These are phyloP conservation scores for Populus hybrid DNA, from an alignment of 441 rosid genomes.

Conservation along the genomic window DNA sequence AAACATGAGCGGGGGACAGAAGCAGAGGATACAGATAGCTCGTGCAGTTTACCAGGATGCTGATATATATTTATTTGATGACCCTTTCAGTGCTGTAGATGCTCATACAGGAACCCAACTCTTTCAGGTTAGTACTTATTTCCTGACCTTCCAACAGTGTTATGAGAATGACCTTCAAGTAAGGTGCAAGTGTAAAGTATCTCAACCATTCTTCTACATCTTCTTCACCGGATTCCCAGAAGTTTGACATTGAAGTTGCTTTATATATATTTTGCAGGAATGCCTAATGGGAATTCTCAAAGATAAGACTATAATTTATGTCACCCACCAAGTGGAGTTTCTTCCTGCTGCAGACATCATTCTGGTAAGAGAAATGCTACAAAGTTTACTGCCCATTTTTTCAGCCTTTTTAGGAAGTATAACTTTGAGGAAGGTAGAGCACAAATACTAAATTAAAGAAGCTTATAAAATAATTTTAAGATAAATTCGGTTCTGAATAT, in stretches of 20 bases:
- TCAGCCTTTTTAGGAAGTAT: not conserved
- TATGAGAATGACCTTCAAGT: not conserved
- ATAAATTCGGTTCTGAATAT: not conserved
- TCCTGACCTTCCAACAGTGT: not conserved
- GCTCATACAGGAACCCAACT: constrained; percentile 97
- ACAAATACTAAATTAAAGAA: not conserved
- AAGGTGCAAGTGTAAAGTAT: not conserved
- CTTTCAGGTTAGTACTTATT: constrained; percentile 49
- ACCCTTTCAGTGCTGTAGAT: constrained; percentile 98
- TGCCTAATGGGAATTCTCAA: constrained; percentile 91
- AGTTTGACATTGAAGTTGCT: not conserved
- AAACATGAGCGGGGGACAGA: constrained; percentile 99
- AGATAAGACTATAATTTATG: constrained; percentile 80
- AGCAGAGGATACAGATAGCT: constrained; percentile 96
- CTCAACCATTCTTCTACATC: not conserved
- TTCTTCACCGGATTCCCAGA: not conserved
- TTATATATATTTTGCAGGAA: constrained; percentile 45
- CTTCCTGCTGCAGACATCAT: constrained; percentile 97
- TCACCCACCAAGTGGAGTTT: constrained; percentile 99
- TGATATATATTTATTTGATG: constrained; percentile 89
- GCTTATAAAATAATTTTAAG: not conserved
- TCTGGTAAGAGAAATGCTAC: constrained; percentile 53
- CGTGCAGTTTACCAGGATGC: constrained; percentile 96
- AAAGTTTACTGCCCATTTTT: not conserved
- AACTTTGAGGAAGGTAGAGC: not conserved